phyloP scores from a whole-genome alignment of 2,329 filamentous ascomycete genomes.

The Aspergillus viridinutans region DNA sequence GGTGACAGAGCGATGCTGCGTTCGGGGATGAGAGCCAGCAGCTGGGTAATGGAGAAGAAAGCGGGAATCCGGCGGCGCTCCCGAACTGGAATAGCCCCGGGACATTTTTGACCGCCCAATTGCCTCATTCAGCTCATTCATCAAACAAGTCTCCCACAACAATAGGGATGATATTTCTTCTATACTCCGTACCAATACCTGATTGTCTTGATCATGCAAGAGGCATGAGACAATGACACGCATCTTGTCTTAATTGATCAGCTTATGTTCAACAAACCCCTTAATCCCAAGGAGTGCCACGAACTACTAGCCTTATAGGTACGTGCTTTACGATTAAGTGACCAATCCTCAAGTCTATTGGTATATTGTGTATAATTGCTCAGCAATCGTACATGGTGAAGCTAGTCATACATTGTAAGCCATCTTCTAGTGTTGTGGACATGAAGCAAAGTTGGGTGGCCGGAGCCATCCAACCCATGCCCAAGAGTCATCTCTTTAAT shows the following conservation, averaged over 20 bases:
- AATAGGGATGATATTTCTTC: background rate
- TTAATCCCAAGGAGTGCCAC: background rate
- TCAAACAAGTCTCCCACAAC: background rate
- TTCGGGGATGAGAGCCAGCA: conserved; percentile 13
- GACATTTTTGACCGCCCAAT: conserved; percentile 15
- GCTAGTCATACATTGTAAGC: background rate
- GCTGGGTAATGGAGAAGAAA: conserved; percentile 15
- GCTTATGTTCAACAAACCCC: background rate
- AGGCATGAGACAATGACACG: background rate
- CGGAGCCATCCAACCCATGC: background rate
- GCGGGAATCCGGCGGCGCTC: conserved; percentile 13
- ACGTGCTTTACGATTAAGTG: background rate
- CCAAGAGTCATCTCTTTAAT: conserved; percentile 1
- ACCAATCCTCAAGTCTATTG: background rate
- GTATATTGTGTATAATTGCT: background rate
- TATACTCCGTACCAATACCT: background rate
- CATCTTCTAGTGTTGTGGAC: background rate
- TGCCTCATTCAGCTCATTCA: background rate
- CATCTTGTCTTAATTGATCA: background rate
- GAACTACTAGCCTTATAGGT: background rate
- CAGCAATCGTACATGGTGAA: background rate
- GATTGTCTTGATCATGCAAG: background rate
- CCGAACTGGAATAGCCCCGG: conserved; percentile 19
- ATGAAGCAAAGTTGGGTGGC: background rate
- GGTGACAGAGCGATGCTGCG: conserved; percentile 1